Base-by-base conservation (phyloP, 768 basidiomycete genomes). In the Russula sp. region DNA sequence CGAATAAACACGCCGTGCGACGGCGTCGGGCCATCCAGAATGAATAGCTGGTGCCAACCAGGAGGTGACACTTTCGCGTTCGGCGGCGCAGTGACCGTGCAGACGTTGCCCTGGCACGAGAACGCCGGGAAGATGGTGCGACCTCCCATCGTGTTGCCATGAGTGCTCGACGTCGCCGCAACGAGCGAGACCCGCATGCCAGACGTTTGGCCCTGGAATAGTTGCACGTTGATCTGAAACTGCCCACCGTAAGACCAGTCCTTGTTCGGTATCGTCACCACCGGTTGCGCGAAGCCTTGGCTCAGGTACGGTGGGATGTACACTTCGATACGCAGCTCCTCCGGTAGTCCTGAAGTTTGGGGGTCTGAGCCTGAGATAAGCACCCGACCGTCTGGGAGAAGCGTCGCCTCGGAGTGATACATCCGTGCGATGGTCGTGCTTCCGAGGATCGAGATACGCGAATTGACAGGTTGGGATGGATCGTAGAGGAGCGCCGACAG, bases 271-370 rank as follows among this genome's bases (percentile, higher is more conserved):
- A 89, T 77, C 22, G 78, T 83, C 71, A 84, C 88, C 48, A 73
- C 76, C 0, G 89, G 94, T 61, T 87, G 88, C 5, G 66, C 71
- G 64, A 79, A 74, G 10, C 88, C 88, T 65, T 81, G 74, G 65
- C 75, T 84, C 63, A 92, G 80, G 73, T 96, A 98, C 16, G 89
- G 91, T 6, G 96, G 96, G 68, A 89, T 82, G 75, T 96, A 97
- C 32, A 87, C 85, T 71, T 88, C 80, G 66, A 81, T 81, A 13
- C 92, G 82, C 74, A 91, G 87, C 71, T 95, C 91, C 66, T 94
- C 85, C 0, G 86, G 84, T 69, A 84, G 88, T 40, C 76, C 78
- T 59, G 66, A 56, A 16, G 84, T 84, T 70, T 87, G 75, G 7
- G 86, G 88, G 67, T 88, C 89, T 10, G 87, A 89, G 0, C 89